A percentile compares a stretch with the other conserved stretches of the same genome.
These are phyloP conservation scores for Nigrospora osmanthi DNA, from an alignment of 2,329 filamentous ascomycete species.

Conservation along the genomic window DNA sequence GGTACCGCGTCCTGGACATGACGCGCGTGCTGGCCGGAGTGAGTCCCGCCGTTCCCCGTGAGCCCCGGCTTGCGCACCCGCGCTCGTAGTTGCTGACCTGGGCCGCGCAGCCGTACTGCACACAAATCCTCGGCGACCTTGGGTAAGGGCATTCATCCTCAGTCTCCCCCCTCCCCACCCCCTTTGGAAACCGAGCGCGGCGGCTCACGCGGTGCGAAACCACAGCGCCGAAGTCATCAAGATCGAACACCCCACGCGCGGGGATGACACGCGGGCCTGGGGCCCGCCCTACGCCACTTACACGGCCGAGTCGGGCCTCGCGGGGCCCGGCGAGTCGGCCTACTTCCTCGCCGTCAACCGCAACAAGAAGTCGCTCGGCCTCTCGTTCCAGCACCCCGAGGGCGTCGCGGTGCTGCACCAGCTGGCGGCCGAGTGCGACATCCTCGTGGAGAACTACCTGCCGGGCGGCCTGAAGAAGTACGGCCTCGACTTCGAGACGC, in stretches of 20 bases:
- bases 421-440: constrained; percentile 76
- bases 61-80: constrained; percentile 7
- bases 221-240: constrained; percentile 91
- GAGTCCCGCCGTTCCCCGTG: constrained; percentile 27
- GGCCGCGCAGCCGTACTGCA: constrained; percentile 74
- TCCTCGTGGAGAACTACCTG: constrained; percentile 95
- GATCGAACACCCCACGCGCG: constrained; percentile 84
- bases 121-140: constrained; percentile 91
- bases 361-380: constrained; percentile 89
- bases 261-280: constrained; percentile 94
- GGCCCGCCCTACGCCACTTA: constrained; percentile 89
- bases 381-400: constrained; percentile 80
- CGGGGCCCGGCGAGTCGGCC: constrained; percentile 82
- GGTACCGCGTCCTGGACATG: constrained; percentile 90
- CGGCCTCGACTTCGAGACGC: constrained; percentile 74
- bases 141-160: constrained; percentile 53
- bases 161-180: background rate
- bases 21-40: constrained; percentile 92
- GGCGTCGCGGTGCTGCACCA: constrained; percentile 84
- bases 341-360: constrained; percentile 94
- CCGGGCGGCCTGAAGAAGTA: constrained; percentile 88
- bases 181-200: constrained; percentile 6
- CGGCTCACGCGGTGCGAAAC: constrained; percentile 16
- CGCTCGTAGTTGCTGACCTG: background rate
- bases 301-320: constrained; percentile 44